Conservation (phyloP, 257 asterid species). For the Petunia axillaris region DNA sequence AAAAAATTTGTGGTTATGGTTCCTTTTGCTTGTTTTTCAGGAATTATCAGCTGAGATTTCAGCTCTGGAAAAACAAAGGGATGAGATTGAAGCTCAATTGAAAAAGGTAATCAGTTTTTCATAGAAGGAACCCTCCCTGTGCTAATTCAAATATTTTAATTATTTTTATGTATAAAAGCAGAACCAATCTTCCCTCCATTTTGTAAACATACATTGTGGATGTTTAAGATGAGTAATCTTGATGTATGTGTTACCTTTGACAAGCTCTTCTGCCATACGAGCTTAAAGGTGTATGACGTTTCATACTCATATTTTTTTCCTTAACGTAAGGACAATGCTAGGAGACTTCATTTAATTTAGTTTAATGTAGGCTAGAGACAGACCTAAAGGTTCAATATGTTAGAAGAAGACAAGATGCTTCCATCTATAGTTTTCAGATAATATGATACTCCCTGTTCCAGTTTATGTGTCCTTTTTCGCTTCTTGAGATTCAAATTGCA, state of each 20-base stretch:
- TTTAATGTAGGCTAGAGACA: conserved; percentile 15
- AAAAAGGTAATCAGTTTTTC: conserved; percentile 61
- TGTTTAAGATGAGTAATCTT: not conserved
- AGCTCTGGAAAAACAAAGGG: conserved; percentile 82
- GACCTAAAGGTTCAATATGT: not conserved
- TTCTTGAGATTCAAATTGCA: too few species aligned
- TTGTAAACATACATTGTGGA: conserved; percentile 6
- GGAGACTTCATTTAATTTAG: not conserved
- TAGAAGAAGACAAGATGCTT: conserved; percentile 1
- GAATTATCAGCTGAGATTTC: conserved; percentile 79
- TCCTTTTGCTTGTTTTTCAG: conserved; percentile 50
- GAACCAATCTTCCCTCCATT: not conserved
- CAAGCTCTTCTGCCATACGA: not conserved
- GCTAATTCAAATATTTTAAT: not conserved
- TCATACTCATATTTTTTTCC: not conserved
- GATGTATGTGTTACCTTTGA: conserved; percentile 13
- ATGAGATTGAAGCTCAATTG: conserved; percentile 86
- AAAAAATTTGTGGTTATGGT: not conserved
- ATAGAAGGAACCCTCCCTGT: not conserved
- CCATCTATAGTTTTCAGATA: not conserved
- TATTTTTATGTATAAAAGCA: not conserved
- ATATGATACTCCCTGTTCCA: not conserved
- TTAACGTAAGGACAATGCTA: not conserved
- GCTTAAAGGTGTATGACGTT: not conserved
- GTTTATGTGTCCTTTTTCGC: too few species aligned